These are phyloP conservation scores for Amesomyces nigricolor DNA, from an alignment of 2,329 filamentous ascomycete genomes.

Conservation along the genomic window DNA sequence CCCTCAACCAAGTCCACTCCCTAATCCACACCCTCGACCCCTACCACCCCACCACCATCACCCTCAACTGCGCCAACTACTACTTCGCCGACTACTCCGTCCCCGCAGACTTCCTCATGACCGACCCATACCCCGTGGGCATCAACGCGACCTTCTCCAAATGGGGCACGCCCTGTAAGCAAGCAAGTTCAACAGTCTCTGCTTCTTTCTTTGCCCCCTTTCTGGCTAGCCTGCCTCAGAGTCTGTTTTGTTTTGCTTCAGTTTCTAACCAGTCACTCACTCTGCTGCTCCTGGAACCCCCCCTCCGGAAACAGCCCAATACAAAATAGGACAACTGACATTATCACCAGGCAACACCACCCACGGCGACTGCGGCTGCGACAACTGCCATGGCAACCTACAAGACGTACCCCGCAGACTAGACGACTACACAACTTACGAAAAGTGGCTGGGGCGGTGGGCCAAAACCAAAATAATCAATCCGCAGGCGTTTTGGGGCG, in stretches of 20 bases:
- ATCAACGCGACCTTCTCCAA: slow-evolving; percentile 50
- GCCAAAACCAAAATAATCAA: slow-evolving; percentile 40
- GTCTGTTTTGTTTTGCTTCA: too few species aligned
- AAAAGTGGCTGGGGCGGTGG: slow-evolving; percentile 39
- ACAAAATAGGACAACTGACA: too few species aligned
- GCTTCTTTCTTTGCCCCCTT: too few species aligned
- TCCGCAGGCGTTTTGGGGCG: slow-evolving; percentile 44
- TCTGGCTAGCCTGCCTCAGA: too few species aligned
- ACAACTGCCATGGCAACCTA: slow-evolving; percentile 51
- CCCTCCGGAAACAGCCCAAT: too few species aligned
- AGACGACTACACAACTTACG: slow-evolving; percentile 36
- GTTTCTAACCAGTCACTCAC: too few species aligned
- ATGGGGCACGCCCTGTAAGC: slow-evolving; percentile 33
- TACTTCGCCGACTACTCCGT: slow-evolving; percentile 50
- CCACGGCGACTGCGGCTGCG: slow-evolving; percentile 43
- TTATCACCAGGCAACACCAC: background rate
- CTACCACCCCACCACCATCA: slow-evolving; percentile 55
- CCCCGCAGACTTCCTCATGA: slow-evolving; percentile 54
- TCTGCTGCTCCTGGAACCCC: too few species aligned
- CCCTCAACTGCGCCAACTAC: slow-evolving; percentile 58
- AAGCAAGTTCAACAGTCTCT: too few species aligned
- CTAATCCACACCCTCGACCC: slow-evolving; percentile 48
- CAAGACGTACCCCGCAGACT: slow-evolving; percentile 44
- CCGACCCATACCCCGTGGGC: slow-evolving; percentile 55
- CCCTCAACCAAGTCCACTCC: slow-evolving; percentile 39